Evolutionary conservation across 1,284 basidiomycete genomes (phyloP).

Genomic region (Rhodotorula sp.): DNA sequence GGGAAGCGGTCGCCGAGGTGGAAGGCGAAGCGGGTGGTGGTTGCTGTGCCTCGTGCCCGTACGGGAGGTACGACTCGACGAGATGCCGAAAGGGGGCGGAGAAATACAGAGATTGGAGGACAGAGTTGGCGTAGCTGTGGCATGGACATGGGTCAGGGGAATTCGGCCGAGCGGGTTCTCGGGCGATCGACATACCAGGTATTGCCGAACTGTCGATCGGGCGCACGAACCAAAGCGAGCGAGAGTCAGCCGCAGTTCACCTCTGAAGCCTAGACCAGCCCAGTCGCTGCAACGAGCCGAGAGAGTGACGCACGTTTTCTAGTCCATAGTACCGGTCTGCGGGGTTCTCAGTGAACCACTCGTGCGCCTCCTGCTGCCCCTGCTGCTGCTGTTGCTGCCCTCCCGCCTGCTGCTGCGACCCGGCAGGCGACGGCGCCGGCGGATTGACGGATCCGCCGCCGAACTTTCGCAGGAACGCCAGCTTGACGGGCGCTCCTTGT

Average conservation of each 20-base stretch:
- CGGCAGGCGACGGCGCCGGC: background rate
- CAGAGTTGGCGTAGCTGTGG: conserved; percentile 90
- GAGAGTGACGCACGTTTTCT: conserved; percentile 70
- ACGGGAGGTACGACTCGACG: conserved; percentile 60
- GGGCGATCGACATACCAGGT: conserved; percentile 61
- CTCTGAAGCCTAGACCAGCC: background rate
- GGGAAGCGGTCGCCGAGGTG: background rate
- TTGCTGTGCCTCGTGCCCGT: conserved; percentile 13
- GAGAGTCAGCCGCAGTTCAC: no score
- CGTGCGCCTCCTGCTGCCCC: conserved; percentile 6
- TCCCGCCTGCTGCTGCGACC: background rate
- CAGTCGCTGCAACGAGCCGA: background rate
- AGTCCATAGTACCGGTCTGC: conserved; percentile 67
- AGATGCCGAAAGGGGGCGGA: conserved; percentile 78
- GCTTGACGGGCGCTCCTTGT: background rate
- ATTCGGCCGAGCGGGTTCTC: background rate
- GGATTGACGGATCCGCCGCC: conserved; percentile 7
- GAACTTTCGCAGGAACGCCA: conserved; percentile 13
- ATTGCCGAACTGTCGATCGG: conserved; percentile 66
- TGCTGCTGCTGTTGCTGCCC: background rate
- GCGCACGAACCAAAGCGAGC: background rate
- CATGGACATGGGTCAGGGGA: background rate
- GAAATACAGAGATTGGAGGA: conserved; percentile 91
- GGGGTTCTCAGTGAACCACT: conserved; percentile 35
- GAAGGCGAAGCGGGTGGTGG: conserved; percentile 7